Percentiles rank a stretch among this genome's conserved stretches.
Evolutionary conservation across 2,329 filamentous ascomycete genomes (phyloP).

Genomic region (Fonsecaea multimorphosa): DNA sequence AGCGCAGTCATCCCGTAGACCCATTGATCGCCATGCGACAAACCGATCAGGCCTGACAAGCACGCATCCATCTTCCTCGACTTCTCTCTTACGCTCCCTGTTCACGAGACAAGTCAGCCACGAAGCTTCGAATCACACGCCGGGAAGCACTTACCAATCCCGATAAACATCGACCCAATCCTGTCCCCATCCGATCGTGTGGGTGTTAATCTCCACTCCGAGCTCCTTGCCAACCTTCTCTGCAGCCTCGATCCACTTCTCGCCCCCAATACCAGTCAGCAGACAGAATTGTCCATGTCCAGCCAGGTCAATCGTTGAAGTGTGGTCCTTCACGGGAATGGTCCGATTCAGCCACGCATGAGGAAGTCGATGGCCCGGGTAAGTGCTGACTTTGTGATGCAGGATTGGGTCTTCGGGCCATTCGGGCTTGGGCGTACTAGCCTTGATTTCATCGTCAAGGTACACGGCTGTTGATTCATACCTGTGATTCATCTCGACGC

Average conservation of each 20-base stretch:
- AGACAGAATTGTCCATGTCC: slow-evolving; percentile 61
- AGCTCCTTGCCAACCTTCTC: slow-evolving; percentile 46
- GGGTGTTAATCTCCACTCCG: slow-evolving; percentile 56
- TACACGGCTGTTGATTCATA: slow-evolving; percentile 57
- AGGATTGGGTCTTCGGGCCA: slow-evolving; percentile 50
- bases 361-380: slow-evolving; percentile 65
- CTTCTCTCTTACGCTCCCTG: slow-evolving; percentile 53
- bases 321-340: slow-evolving; percentile 48
- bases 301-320: slow-evolving; percentile 66
- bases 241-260: slow-evolving; percentile 61
- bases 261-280: slow-evolving; percentile 63
- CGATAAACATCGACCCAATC: slow-evolving; percentile 69
- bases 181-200: slow-evolving; percentile 63
- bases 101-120: not conserved
- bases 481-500: slow-evolving; percentile 65
- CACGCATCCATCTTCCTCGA: slow-evolving; percentile 64
- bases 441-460: slow-evolving; percentile 49
- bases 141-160: slow-evolving; percentile 56
- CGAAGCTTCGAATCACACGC: not conserved
- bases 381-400: slow-evolving; percentile 58
- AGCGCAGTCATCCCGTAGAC: slow-evolving; percentile 26
- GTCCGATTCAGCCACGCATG: slow-evolving; percentile 67
- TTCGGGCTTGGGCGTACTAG: slow-evolving; percentile 27
- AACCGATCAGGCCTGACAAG: slow-evolving; percentile 66
- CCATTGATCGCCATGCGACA: slow-evolving; percentile 59